A percentile compares a stretch with the other conserved stretches of the same genome.
phyloP scores from a whole-genome alignment of 495 filamentous ascomycete genomes.

The Xylaria telfairii region DNA sequence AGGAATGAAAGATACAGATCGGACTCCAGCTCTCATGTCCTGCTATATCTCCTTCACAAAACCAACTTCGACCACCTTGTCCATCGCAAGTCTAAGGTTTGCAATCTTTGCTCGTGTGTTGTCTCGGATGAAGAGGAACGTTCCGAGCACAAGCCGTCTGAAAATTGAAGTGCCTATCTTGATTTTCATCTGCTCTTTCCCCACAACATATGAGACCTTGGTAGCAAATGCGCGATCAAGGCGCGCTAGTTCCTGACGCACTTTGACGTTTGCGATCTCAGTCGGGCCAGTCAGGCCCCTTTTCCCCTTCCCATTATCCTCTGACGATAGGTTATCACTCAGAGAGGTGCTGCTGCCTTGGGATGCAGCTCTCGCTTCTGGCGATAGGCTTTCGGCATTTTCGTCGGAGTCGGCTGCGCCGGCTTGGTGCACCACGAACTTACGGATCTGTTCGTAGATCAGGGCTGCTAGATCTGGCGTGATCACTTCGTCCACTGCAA shows the following conservation, averaged over 20 bases:
- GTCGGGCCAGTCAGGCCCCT: conserved; percentile 20
- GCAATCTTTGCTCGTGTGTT: conserved; percentile 70
- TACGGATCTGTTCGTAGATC: conserved; percentile 64
- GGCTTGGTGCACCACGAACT: conserved; percentile 53
- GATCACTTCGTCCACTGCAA: conserved; percentile 70
- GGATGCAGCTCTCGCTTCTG: conserved; percentile 15
- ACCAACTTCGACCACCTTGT: conserved; percentile 70
- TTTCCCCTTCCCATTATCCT: conserved; percentile 10
- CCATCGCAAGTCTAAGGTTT: conserved; percentile 64
- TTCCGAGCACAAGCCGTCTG: conserved; percentile 55
- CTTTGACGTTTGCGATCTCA: conserved; percentile 45
- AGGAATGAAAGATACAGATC: not conserved
- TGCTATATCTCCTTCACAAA: conserved; percentile 68
- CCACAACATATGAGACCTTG: conserved; percentile 71
- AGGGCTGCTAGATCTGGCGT: conserved; percentile 64
- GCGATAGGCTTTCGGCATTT: conserved; percentile 18
- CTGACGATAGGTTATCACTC: conserved; percentile 2
- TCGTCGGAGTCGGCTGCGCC: conserved; percentile 29
- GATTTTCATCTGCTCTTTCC: conserved; percentile 74
- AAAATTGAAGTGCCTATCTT: conserved; percentile 48
- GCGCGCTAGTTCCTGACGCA: conserved; percentile 51
- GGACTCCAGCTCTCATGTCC: not conserved
- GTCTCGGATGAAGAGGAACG: conserved; percentile 73
- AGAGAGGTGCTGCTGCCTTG: conserved; percentile 6
- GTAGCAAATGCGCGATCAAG: conserved; percentile 64